Conservation (phyloP, 129 eudicot genomes). For the Deinandra increscens region DNA sequence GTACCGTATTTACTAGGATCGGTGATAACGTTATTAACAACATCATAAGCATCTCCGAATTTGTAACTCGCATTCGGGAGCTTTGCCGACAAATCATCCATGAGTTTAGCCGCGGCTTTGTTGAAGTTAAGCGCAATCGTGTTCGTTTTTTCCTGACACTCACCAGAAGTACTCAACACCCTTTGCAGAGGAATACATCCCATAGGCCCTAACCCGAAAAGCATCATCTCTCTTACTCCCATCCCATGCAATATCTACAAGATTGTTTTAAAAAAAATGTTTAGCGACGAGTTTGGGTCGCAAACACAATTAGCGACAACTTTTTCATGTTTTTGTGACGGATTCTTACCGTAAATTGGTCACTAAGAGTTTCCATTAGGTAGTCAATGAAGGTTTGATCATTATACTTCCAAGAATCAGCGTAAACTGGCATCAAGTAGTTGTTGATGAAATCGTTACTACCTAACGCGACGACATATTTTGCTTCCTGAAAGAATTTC, state of each 20-base stretch:
- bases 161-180: conserved; percentile 73
- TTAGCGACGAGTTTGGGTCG: neutral
- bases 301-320: neutral
- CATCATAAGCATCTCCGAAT: conserved; percentile 95
- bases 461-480: conserved; percentile 86
- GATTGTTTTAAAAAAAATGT: neutral
- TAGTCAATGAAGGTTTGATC: conserved; percentile 58
- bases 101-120: conserved; percentile 47
- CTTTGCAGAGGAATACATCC: conserved; percentile 98
- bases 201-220: conserved; percentile 95
- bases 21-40: conserved; percentile 70
- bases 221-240: conserved; percentile 83
- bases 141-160: conserved; percentile 78
- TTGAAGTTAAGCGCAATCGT: conserved; percentile 70
- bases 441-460: conserved; percentile 97
- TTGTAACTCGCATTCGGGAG: conserved; percentile 74
- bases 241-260: conserved; percentile 62
- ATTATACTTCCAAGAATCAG: conserved; percentile 81
- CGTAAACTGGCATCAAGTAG: conserved; percentile 80
- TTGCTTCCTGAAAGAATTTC: conserved; percentile 62
- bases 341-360: conserved; percentile 61
- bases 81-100: conserved; percentile 44
- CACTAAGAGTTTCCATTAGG: conserved; percentile 58
- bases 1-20: conserved; percentile 71
- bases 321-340: neutral